Evolutionary conservation across 192 early-diverging fungal species (phyloP).

Genomic region (Jimgerdemannia flammicorona): DNA sequence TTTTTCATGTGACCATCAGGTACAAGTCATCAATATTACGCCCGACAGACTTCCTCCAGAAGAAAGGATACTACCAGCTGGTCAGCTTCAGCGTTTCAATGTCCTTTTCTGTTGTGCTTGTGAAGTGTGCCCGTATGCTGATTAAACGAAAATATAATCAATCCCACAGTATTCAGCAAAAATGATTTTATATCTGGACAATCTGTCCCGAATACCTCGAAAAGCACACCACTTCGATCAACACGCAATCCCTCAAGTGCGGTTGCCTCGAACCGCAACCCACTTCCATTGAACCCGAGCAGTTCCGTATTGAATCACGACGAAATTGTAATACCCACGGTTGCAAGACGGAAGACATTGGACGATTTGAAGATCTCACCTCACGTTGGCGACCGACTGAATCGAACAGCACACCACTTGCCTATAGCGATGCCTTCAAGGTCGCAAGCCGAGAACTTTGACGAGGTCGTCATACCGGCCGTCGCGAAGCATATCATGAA

Average conservation of each 20-base stretch:
- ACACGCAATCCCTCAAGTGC: not conserved
- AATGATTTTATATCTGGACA: not conserved
- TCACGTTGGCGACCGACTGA: not conserved
- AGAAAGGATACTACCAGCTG: not conserved
- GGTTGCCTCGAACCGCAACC: not conserved
- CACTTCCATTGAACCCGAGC: not conserved
- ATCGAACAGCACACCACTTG: not conserved
- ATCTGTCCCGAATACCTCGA: not conserved
- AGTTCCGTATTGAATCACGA: not conserved
- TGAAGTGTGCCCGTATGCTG: not conserved
- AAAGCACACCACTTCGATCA: not conserved
- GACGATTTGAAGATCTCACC: not conserved
- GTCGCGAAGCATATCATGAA: not conserved
- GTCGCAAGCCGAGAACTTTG: not conserved
- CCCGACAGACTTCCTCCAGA: not conserved
- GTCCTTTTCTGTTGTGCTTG: not conserved
- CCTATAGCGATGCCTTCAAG: not conserved
- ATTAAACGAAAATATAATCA: no score
- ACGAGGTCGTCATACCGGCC: not conserved
- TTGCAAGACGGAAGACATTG: not conserved
- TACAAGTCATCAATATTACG: not conserved
- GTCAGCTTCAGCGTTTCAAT: not conserved
- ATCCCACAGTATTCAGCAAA: not conserved
- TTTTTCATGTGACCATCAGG: not conserved
- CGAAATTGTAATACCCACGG: not conserved